phyloP scores from a whole-genome alignment of 2,329 filamentous ascomycete genomes.

The Stenocarpella maydis region DNA sequence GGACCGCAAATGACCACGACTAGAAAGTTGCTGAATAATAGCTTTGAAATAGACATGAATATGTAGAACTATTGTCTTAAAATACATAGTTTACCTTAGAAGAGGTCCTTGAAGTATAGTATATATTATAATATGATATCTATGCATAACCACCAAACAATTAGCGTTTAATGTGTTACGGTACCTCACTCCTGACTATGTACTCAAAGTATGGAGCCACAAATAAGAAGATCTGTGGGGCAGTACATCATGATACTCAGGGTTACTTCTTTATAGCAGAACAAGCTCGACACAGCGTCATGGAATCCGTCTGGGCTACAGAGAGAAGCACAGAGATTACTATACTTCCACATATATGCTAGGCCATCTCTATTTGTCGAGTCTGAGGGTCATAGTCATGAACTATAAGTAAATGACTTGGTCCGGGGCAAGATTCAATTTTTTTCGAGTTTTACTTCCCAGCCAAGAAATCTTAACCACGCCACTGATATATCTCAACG shows the following conservation, averaged over 20 bases:
- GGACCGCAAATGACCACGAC: conserved; percentile 23
- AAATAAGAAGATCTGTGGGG: conserved; percentile 3
- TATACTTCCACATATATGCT: neutral
- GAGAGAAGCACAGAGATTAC: neutral
- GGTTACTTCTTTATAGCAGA: neutral
- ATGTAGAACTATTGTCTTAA: no score
- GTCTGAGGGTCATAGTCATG: neutral
- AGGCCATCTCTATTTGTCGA: neutral
- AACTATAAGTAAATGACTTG: neutral
- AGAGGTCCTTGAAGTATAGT: no score
- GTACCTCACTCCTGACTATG: neutral
- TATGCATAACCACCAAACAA: no score
- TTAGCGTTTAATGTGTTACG: no score
- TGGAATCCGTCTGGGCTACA: neutral
- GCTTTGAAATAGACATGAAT: neutral
- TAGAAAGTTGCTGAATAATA: conserved; percentile 14
- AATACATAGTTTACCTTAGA: no score
- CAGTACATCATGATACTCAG: neutral
- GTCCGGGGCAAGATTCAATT: neutral
- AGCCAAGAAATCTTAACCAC: neutral
- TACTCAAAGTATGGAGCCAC: neutral
- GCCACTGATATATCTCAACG: neutral
- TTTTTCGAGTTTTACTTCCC: neutral
- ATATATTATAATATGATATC: no score
- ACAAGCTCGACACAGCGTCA: neutral